A percentile compares a stretch with the other conserved stretches of the same genome.
phyloP scores from a whole-genome alignment of 2,329 filamentous ascomycete species.

The Cladosporium halotolerans region DNA sequence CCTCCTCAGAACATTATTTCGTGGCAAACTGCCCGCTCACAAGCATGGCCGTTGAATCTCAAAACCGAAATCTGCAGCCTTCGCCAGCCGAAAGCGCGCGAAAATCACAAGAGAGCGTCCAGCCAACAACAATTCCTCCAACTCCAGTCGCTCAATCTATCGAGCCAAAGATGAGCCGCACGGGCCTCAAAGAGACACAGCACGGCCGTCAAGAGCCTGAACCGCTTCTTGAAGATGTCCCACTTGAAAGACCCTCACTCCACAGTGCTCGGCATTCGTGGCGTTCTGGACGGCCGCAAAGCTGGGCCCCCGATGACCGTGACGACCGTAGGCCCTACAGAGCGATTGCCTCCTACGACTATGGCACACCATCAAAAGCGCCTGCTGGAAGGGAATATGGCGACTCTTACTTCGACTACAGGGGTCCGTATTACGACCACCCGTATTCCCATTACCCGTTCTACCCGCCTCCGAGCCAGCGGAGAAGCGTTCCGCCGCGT shows the following conservation, averaged over 20 bases:
- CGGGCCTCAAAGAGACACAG: background rate
- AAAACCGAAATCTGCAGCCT: background rate
- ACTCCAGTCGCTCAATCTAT: constrained; percentile 1
- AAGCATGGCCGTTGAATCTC: constrained; percentile 3
- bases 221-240: background rate
- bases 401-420: constrained; percentile 22
- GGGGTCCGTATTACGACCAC: constrained; percentile 22
- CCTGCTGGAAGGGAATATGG: constrained; percentile 18
- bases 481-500: constrained; percentile 16
- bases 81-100: background rate
- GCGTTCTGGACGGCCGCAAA: constrained; percentile 12
- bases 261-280: background rate
- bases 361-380: constrained; percentile 16
- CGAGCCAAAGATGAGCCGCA: background rate
- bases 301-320: constrained; percentile 20
- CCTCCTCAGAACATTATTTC: background rate
- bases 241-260: background rate
- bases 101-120: background rate
- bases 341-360: constrained; percentile 22
- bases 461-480: constrained; percentile 14
- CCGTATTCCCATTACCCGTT: constrained; percentile 23
- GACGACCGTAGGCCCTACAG: constrained; percentile 16
- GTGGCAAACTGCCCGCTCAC: too few species aligned
- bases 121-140: background rate
- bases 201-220: background rate